Conservation (phyloP, 805 yeast species). For the Candida ipomoeae region DNA sequence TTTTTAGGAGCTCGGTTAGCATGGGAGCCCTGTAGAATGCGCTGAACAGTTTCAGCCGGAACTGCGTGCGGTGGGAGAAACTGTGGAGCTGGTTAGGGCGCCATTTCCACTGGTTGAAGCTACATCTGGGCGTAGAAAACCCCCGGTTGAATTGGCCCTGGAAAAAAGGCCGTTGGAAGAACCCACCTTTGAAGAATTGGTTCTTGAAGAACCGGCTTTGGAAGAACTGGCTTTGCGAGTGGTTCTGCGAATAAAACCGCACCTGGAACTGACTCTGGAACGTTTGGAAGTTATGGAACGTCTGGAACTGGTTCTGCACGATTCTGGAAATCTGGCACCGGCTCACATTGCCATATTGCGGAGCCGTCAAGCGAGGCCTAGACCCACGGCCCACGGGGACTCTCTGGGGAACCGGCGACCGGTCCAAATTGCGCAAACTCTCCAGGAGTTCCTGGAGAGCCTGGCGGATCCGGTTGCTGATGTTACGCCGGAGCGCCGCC, state of each 20-base stretch:
- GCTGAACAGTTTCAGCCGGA: slow-evolving; percentile 15
- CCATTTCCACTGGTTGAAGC: slow-evolving; percentile 15
- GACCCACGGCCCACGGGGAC: slow-evolving; percentile 35
- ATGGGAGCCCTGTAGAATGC: slow-evolving; percentile 14
- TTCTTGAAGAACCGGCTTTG: not conserved
- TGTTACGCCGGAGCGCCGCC: slow-evolving; percentile 38
- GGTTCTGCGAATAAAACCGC: no score
- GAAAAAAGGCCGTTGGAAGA: not conserved
- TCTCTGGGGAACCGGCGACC: slow-evolving; percentile 21
- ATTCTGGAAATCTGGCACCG: not conserved
- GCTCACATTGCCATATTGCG: not conserved
- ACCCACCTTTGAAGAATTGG: slow-evolving; percentile 1
- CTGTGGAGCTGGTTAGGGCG: slow-evolving; percentile 15
- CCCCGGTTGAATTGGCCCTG: slow-evolving; percentile 1
- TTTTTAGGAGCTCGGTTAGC: slow-evolving; percentile 15
- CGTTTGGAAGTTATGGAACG: not conserved
- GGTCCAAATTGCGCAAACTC: slow-evolving; percentile 23
- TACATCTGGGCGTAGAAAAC: slow-evolving; percentile 9
- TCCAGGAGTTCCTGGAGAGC: slow-evolving; percentile 45
- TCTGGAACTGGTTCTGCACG: no score
- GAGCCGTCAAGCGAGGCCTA: slow-evolving; percentile 1
- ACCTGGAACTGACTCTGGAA: not conserved
- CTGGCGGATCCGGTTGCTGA: slow-evolving; percentile 45
- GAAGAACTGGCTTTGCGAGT: not conserved
- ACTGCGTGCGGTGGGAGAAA: slow-evolving; percentile 16